Evolutionary conservation across 2,329 filamentous ascomycete species (phyloP), one percentile per base, ranked within the genome.

Genomic region (Epichloe sibirici): DNA sequence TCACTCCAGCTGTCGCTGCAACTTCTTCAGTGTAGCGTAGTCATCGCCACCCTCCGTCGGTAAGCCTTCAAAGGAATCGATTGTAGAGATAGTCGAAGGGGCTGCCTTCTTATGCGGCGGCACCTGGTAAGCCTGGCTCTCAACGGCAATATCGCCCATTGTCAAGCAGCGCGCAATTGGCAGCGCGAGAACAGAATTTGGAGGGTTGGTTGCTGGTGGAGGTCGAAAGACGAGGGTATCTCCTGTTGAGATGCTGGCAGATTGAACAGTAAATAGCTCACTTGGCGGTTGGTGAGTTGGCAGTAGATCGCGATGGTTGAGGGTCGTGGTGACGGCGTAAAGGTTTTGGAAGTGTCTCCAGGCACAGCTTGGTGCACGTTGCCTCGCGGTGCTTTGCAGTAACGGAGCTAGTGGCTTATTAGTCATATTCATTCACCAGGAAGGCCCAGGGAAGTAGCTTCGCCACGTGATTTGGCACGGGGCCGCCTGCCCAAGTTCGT

Each of bases 1-100:
- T 62, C 79, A 97, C 83, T 98, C 93, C 62, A 97, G 75, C 75
- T 97, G 90, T 68, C 91, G 80, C 72, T 98, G 91, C 58, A 97
- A 82, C 76, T 94, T 93, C 78, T 98, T 98, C 70, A 97, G 79
- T 42, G 85, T 90, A 50, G 88, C 89, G 70, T 98, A 98, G 68
- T 97, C 91, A 69, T 97, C 91, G 59, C 83, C 87, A 48, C 83
- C 85, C 64, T 95, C 90, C 52, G 81, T 82, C 15, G 83, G 79
- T 56, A 90, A 76, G 55, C 89, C 90, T 70, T 96, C 91, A 58
- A 96, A 83, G 61, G 86, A 85, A 68, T 95, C 90, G 70, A 95
- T 85, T 70, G 88, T 91, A 42, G 89, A 87, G 72, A 95, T 93
- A 64, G 85, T 83, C 57, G 85, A 86, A 49, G 85, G 82, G 63